Evolutionary conservation across 371 early-diverging fungal species (phyloP), one percentile per base, ranked within the genome.

Genomic region (Mortierella sp.): DNA sequence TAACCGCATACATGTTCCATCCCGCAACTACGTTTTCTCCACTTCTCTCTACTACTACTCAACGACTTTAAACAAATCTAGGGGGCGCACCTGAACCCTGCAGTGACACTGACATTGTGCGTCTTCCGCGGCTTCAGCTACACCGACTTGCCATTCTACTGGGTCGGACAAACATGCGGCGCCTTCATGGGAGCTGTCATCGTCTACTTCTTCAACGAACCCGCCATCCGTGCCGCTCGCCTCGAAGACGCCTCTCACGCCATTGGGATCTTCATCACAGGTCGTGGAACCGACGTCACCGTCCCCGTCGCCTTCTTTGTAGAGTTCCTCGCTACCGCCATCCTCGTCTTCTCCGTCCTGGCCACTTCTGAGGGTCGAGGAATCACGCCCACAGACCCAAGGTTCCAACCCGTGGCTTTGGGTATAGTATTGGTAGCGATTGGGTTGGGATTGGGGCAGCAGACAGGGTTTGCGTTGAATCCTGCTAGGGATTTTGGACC

Each of bases 401-500:
- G 82, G 5, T 79, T 83, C 38, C 91, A 91, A 71, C 77, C 79
- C 14, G 71, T 93, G 21, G 84, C 90, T 72, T 85, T 94, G 58
- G 95, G 95, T 7, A 78, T 94, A 29, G 87, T 92, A 65, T 88
- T 97, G 32, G 89, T 93, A 21, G 86, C 89, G 41, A 89, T 94
- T 58, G 92, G 91, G 65, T 85, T 93, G 78, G 87, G 93, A 63
- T 85, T 93, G 44, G 93, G 93, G 11, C 93, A 91, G 87, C 91
- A 92, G 51, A 94, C 95, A 27, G 95, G 95, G 4, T 95, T 93
- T 72, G 94, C 94, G 10, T 87, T 97, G 71, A 97, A 97, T 83
- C 96, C 96, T 60, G 97, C 97, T 16, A 93, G 97, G 78, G 97
- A 97, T 89, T 80, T 97, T 75, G 97, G 95, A 5, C 97, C 97